phyloP scores from a whole-genome alignment of 2,329 filamentous ascomycete genomes.

The Myriosclerotinia curreyana region DNA sequence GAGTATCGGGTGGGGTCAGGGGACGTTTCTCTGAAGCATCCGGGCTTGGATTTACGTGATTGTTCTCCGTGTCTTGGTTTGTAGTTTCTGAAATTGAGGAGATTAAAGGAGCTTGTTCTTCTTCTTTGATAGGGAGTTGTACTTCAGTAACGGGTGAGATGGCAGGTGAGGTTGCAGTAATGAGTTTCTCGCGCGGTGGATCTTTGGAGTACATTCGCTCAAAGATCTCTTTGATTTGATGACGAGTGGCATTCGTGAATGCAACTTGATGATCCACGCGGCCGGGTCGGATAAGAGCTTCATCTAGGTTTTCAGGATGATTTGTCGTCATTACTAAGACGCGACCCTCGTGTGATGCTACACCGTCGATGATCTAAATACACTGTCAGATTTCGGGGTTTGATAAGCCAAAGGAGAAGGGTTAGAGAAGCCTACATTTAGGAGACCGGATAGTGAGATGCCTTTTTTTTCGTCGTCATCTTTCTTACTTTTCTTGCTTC shows the following conservation, averaged over 20 bases:
- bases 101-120: constrained; percentile 7
- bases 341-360: constrained; percentile 73
- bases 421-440: constrained; percentile 51
- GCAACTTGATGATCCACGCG: constrained; percentile 67
- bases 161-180: constrained; percentile 28
- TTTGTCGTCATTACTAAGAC: constrained; percentile 84
- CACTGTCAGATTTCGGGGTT: constrained; percentile 12
- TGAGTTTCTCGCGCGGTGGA: constrained; percentile 29
- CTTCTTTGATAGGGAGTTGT: constrained; percentile 11
- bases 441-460: constrained; percentile 74
- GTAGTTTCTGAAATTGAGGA: background rate
- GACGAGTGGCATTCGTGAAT: constrained; percentile 56
- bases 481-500: constrained; percentile 2
- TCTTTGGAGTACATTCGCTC: constrained; percentile 56
- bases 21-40: constrained; percentile 1
- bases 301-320: constrained; percentile 67
- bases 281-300: constrained; percentile 70
- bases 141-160: constrained; percentile 1
- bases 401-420: background rate
- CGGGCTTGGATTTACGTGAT: background rate
- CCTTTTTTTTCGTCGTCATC: constrained; percentile 36
- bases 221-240: constrained; percentile 57
- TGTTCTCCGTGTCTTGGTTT: background rate
- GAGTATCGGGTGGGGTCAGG: constrained; percentile 29
- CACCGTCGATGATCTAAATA: constrained; percentile 44